Percentiles rank a stretch among this genome's conserved stretches.
phyloP scores from a whole-genome alignment of 2,329 filamentous ascomycete genomes.

The Sclerotinia glacialis region DNA sequence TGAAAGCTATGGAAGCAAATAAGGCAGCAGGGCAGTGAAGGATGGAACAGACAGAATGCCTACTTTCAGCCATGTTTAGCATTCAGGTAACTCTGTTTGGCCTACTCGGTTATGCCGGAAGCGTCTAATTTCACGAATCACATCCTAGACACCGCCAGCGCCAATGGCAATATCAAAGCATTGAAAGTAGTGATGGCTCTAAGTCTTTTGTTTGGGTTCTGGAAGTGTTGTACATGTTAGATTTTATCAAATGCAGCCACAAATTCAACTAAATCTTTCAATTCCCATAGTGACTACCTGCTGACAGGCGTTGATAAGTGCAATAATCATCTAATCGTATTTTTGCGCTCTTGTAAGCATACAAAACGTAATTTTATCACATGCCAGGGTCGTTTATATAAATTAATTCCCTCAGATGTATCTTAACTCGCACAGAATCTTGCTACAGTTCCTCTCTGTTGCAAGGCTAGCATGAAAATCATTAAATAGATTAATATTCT shows the following conservation, averaged over 20 bases:
- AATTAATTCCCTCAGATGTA: not conserved
- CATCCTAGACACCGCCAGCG: no score
- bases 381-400: not conserved
- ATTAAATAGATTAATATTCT: no score
- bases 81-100: not conserved
- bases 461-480: not conserved
- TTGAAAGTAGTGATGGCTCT: not conserved
- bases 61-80: not conserved
- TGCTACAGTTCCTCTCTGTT: not conserved
- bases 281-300: not conserved
- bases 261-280: not conserved
- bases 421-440: not conserved
- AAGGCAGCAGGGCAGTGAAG: not conserved
- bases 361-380: not conserved
- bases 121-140: no score
- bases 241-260: not conserved
- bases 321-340: not conserved
- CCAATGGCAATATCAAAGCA: not conserved
- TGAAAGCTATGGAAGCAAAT: no score
- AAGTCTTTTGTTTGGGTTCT: accelerated
- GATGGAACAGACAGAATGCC: not conserved
- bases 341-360: no score
- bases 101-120: not conserved
- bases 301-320: not conserved
- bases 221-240: accelerated